phyloP scores from a whole-genome alignment of 2,329 filamentous ascomycete species.

The Hypoxylon sp. region DNA sequence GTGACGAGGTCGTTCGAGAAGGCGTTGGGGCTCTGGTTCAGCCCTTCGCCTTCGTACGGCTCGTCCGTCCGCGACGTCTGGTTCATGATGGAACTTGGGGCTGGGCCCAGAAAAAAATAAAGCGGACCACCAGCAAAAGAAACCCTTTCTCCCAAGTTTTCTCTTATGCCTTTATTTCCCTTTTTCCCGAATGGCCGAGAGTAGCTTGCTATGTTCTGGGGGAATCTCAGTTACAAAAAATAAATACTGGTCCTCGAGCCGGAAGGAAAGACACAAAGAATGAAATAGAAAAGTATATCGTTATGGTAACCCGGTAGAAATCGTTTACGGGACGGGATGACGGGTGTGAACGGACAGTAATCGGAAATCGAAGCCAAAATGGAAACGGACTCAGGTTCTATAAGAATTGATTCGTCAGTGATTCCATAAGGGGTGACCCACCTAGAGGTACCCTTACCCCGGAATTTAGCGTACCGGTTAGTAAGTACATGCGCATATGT shows the following conservation, averaged over 20 bases:
- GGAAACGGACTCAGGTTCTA: constrained; percentile 10
- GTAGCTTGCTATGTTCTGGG: constrained; percentile 1
- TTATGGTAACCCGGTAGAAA: constrained; percentile 1
- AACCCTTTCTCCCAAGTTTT: constrained; percentile 14
- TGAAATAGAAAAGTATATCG: constrained; percentile 2
- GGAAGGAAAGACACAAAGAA: constrained; percentile 15
- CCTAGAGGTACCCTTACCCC: constrained; percentile 30
- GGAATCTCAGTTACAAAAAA: not conserved
- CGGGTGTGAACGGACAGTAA: constrained; percentile 14
- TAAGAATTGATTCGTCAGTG: constrained; percentile 41
- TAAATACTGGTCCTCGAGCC: not conserved
- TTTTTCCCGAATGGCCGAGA: constrained; percentile 4
- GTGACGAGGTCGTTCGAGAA: constrained; percentile 69
- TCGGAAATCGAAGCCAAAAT: constrained; percentile 32
- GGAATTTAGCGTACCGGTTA: constrained; percentile 33
- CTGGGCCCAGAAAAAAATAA: constrained; percentile 3
- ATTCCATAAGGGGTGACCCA: constrained; percentile 33
- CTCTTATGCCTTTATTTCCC: not conserved
- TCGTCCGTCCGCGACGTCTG: constrained; percentile 56
- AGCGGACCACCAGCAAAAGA: constrained; percentile 5
- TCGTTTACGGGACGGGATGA: not conserved
- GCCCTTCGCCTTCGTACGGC: constrained; percentile 55
- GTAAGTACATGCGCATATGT: constrained; percentile 1
- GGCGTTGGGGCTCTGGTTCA: constrained; percentile 67
- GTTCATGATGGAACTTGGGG: constrained; percentile 46